Evolutionary conservation across 306 rosid genomes (phyloP), one percentile per base, ranked within the genome.

Genomic region (Psophocarpus tetragonolobus): DNA sequence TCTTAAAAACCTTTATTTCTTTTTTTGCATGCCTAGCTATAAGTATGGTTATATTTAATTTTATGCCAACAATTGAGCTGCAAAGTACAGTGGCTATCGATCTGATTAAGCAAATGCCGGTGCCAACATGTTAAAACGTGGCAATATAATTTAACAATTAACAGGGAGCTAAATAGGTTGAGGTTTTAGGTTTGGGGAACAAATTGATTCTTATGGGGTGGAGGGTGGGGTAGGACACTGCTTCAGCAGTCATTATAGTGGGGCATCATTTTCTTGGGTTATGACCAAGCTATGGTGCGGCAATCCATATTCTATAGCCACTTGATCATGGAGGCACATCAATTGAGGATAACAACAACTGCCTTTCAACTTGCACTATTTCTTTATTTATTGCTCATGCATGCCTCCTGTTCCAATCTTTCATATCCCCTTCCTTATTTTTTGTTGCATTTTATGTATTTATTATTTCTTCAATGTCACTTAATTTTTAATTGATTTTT

Each of bases 291-390:
- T 75, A 47, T 63, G 74, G 36, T 61, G 78, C 69, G 47, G 71
- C 39, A 58, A 81, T 47, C 75, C 78, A 32, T 73, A 58, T 79
- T 47, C 75, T 76, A 32, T 73, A 79, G 80, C 85, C 86, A 83
- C 81, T 73, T 32, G 87, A 89, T 90, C 91, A 89, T 90, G 87
- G 88, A 75, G 69, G 88, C 96, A 90, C 96, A 88, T 90, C 92
- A 84, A 42, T 58, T 79, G 48, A 26, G 27, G 80, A 76, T 84
- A 68, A 54, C 66, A 69, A 77, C 71, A 58, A 69, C 75, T 77
- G 54, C 30, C 66, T 29, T 58, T 58, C 20, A 67, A 78, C 73
- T 74, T 74, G 62, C 36, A 27, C 30, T 69, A 60, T 29, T 60
- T 15, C 24, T 69, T 9, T 61, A 33, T 81, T 73, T 73, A 78